A percentile compares a stretch with the other conserved stretches of the same genome.
Evolutionary conservation across 2,329 filamentous ascomycete genomes (phyloP).

Genomic region (Fusarium verrucosum): DNA sequence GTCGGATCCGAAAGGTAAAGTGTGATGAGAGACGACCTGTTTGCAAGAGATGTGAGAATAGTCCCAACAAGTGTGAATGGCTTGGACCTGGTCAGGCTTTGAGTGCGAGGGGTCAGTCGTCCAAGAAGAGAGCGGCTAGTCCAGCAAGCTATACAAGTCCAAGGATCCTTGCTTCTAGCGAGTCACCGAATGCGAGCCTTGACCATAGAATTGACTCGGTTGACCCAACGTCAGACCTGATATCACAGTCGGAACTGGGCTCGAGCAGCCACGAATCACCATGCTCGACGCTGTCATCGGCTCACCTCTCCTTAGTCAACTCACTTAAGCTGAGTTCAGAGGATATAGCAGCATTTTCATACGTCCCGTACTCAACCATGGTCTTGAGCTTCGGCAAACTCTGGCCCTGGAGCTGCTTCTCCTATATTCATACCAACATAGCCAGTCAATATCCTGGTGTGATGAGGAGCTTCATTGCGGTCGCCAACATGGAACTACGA

Average conservation of each 20-base stretch:
- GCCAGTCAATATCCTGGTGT: constrained; percentile 35
- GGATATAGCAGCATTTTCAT: constrained; percentile 26
- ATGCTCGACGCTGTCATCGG: constrained; percentile 2
- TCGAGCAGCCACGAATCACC: background rate
- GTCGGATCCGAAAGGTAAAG: constrained; percentile 40
- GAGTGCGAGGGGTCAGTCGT: constrained; percentile 2
- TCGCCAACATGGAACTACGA: constrained; percentile 34
- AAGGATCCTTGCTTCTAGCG: background rate
- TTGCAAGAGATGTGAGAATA: constrained; percentile 31
- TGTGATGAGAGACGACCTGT: constrained; percentile 34
- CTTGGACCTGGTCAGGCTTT: constrained; percentile 24
- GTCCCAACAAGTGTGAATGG: constrained; percentile 37
- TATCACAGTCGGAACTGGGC: background rate
- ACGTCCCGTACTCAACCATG: constrained; percentile 30
- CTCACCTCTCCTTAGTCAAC: constrained; percentile 27
- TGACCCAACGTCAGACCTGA: background rate
- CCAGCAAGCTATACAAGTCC: background rate
- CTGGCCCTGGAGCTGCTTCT: constrained; percentile 39
- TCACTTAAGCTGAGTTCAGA: constrained; percentile 23
- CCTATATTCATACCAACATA: constrained; percentile 32
- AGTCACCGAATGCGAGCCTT: background rate
- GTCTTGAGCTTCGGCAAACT: constrained; percentile 34
- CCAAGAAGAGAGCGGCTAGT: background rate
- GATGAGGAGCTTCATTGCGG: constrained; percentile 38
- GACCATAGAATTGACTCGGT: background rate